Evolutionary conservation across 768 basidiomycete genomes (phyloP).

Genomic region (Russula dissimulans): DNA sequence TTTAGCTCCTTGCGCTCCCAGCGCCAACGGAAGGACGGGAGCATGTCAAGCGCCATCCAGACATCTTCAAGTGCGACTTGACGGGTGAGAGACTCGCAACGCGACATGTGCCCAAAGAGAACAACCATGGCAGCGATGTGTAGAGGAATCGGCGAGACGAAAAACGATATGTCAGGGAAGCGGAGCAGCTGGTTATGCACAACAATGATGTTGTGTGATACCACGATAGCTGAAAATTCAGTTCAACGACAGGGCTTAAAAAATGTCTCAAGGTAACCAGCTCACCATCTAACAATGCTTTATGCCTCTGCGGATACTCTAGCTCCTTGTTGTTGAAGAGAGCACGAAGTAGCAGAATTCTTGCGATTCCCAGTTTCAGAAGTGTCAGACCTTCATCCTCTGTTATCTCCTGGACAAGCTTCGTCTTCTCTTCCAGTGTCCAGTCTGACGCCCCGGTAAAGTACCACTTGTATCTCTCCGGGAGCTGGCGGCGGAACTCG

Average conservation of each 20-base stretch:
- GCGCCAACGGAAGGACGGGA: constrained; percentile 84
- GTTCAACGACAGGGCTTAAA: not conserved
- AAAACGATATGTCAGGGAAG: constrained; percentile 82
- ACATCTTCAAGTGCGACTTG: constrained; percentile 71
- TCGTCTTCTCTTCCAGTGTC: constrained; percentile 52
- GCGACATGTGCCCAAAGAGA: constrained; percentile 77
- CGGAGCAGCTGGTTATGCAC: constrained; percentile 76
- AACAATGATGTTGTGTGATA: constrained; percentile 80
- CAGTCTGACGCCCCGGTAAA: constrained; percentile 75
- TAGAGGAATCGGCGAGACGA: constrained; percentile 79
- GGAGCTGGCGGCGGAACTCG: constrained; percentile 59
- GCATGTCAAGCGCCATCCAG: constrained; percentile 81
- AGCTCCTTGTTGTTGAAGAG: constrained; percentile 72
- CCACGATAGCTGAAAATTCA: constrained; percentile 54
- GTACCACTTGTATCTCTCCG: constrained; percentile 63
- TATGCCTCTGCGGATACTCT: constrained; percentile 51
- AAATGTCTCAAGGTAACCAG: not conserved
- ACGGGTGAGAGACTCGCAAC: constrained; percentile 54
- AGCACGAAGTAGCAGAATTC: constrained; percentile 69
- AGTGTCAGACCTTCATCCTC: constrained; percentile 78
- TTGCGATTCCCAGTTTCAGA: constrained; percentile 73
- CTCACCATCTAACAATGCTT: constrained; percentile 72
- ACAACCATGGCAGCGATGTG: constrained; percentile 91
- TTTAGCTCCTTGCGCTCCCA: constrained; percentile 81
- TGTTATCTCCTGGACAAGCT: constrained; percentile 63